A percentile compares a stretch with the other conserved stretches of the same genome.
Conservation (phyloP, 371 early-diverging fungal genomes). For the Cladochytrium tenue region DNA sequence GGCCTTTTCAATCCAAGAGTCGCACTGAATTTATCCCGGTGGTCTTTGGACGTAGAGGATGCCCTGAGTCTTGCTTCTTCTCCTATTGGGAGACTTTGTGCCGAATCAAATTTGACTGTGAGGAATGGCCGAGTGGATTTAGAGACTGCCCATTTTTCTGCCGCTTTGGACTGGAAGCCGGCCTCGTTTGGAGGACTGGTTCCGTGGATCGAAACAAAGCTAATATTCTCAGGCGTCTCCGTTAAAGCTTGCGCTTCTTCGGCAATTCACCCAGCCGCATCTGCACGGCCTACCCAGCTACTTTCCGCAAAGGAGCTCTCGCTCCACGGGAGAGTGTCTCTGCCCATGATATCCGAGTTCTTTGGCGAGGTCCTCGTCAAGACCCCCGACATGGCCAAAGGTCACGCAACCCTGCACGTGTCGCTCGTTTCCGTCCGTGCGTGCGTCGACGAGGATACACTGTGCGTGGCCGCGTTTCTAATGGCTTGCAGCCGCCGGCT, state of each 20-base stretch:
- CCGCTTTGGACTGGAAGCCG: not conserved
- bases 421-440: not conserved
- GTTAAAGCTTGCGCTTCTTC: not conserved
- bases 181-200: not conserved
- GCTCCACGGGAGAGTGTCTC: not conserved
- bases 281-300: not conserved
- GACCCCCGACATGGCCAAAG: not conserved
- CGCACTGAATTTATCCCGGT: not conserved
- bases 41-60: not conserved
- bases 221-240: not conserved
- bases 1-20: not conserved
- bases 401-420: not conserved
- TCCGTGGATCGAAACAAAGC: not conserved
- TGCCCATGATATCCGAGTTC: not conserved
- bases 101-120: not conserved
- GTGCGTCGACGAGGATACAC: not conserved
- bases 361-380: not conserved
- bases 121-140: not conserved
- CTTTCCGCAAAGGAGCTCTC: not conserved
- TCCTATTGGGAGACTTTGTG: not conserved
- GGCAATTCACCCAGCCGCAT: not conserved
- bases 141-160: not conserved
- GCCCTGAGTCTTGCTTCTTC: not conserved
- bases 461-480: not conserved
- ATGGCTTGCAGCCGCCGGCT: not conserved